Evolutionary conservation across 305 asterid species (phyloP).

Genomic region (Striga hermonthica): DNA sequence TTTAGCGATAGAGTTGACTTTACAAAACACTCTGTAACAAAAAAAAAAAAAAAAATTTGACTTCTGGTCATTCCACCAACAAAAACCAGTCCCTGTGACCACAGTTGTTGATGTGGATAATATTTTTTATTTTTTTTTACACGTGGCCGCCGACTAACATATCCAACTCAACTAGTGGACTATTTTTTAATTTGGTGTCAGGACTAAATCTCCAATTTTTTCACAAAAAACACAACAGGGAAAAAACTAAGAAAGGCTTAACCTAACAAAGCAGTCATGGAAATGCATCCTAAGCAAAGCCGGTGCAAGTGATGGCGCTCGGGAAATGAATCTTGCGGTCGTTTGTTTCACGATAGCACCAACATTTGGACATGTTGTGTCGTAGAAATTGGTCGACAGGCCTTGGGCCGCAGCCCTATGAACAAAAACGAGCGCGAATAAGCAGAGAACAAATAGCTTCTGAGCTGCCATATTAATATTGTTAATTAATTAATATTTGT

Average conservation of each 20-base stretch:
- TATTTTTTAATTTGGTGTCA: no score
- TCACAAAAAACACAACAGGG: no score
- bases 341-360: constrained; percentile 37
- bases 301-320: constrained; percentile 46
- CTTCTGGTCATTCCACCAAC: no score
- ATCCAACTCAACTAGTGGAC: no score
- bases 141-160: no score
- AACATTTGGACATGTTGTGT: constrained; percentile 39
- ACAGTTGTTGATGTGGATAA: no score
- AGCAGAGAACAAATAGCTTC: constrained; percentile 30
- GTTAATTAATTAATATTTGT: constrained; percentile 9
- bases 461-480: constrained; percentile 32
- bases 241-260: constrained; percentile 18
- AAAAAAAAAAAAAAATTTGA: not conserved
- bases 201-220: no score
- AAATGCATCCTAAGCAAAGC: constrained; percentile 60
- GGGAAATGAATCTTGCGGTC: constrained; percentile 33
- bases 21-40: not conserved
- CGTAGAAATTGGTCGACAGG: constrained; percentile 35
- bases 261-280: constrained; percentile 66
- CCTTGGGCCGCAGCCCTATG: constrained; percentile 35
- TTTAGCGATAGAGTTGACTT: no score
- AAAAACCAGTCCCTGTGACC: no score
- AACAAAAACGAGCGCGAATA: constrained; percentile 26
- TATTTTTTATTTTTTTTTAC: no score